These are phyloP conservation scores for Eucalyptus erythrocorys DNA, from an alignment of 345 rosid genomes.

Conservation along the genomic window DNA sequence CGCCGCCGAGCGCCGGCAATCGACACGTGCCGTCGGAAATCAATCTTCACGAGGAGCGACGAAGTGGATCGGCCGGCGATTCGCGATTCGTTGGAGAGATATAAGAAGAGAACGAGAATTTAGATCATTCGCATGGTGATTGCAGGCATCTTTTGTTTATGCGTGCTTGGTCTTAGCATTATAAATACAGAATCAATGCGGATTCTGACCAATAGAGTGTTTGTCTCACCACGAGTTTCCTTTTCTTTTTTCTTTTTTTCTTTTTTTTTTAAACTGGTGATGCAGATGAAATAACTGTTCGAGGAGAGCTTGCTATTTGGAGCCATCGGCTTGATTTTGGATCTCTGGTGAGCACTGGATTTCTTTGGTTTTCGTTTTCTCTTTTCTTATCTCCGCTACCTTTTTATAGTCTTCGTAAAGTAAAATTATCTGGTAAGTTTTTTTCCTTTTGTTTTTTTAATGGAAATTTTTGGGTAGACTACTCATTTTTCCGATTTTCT, in stretches of 20 bases:
- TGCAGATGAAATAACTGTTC: background rate
- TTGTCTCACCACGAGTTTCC: background rate
- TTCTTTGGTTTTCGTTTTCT: constrained; percentile 26
- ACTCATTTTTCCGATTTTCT: background rate
- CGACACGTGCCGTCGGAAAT: background rate
- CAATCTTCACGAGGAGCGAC: background rate
- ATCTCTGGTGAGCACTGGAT: background rate
- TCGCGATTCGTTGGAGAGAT: background rate
- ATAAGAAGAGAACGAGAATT: background rate
- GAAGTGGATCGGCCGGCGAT: background rate
- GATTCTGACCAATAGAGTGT: background rate
- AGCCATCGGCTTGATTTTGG: background rate
- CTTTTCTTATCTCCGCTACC: constrained; percentile 19
- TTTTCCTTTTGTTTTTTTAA: background rate
- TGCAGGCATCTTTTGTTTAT: background rate
- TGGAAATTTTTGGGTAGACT: background rate
- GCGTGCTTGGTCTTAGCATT: background rate
- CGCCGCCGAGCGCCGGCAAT: background rate
- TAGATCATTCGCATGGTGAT: background rate
- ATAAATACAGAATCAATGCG: background rate
- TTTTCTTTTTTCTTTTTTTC: background rate
- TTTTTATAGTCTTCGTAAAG: background rate
- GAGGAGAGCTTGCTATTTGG: background rate
- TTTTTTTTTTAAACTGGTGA: background rate
- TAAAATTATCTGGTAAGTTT: background rate